Percentiles rank a stretch among this genome's conserved stretches.
These are phyloP conservation scores for Plenodomus lindquistii DNA, from an alignment of 2,329 filamentous ascomycete species.

Conservation along the genomic window DNA sequence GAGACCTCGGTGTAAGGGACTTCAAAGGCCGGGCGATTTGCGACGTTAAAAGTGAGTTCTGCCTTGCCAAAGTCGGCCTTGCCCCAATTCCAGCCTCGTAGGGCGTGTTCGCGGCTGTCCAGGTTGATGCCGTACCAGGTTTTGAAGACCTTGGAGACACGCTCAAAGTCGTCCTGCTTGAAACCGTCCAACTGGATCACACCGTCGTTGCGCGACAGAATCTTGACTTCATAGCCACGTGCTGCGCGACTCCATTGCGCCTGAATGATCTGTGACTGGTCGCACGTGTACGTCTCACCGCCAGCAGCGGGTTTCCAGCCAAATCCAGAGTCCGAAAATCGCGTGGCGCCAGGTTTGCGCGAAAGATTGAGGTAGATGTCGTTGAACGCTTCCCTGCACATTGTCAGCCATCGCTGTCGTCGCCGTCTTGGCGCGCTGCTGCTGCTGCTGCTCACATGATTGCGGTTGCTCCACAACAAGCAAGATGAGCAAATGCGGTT, in stretches of 20 bases:
- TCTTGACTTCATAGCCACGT: slow-evolving; percentile 91
- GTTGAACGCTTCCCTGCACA: slow-evolving; percentile 83
- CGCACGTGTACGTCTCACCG: slow-evolving; percentile 91
- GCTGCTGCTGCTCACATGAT: slow-evolving; percentile 4
- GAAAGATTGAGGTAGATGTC: slow-evolving; percentile 96
- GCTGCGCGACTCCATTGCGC: slow-evolving; percentile 95
- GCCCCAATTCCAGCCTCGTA: slow-evolving; percentile 99
- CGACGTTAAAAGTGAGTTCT: slow-evolving; percentile 94
- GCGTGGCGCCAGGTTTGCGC: slow-evolving; percentile 87
- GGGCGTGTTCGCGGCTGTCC: slow-evolving; percentile 89
- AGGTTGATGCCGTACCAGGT: slow-evolving; percentile 96
- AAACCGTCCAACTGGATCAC: slow-evolving; percentile 96
- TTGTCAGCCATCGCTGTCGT: slow-evolving; percentile 6
- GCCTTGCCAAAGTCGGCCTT: slow-evolving; percentile 96
- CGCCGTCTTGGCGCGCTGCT: neutral
- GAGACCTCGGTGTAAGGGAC: slow-evolving; percentile 96
- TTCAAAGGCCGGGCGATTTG: slow-evolving; percentile 95
- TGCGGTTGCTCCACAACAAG: neutral
- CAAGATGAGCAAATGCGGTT: neutral
- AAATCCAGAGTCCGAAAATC: slow-evolving; percentile 90
- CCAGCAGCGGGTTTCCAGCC: slow-evolving; percentile 91
- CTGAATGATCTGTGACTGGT: slow-evolving; percentile 79
- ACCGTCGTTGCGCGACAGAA: slow-evolving; percentile 79
- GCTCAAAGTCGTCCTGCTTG: slow-evolving; percentile 90
- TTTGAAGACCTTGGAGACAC: slow-evolving; percentile 90